Evolutionary conservation across 306 rosid species (phyloP), one percentile per base, ranked within the genome.

Genomic region (Herpetospermum pedunculosum): DNA sequence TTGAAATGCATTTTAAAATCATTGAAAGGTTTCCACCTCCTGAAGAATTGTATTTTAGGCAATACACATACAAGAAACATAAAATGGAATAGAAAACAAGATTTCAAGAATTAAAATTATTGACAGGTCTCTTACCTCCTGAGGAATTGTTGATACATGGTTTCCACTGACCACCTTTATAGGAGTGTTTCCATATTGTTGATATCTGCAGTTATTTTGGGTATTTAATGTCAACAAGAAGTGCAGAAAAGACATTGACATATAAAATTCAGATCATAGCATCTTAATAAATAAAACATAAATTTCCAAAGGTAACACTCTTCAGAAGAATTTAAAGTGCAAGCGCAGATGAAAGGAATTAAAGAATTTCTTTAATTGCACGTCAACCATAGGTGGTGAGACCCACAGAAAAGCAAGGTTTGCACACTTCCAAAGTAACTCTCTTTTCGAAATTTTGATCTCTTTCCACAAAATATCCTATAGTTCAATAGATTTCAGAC

Each of bases 151-250:
- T 80, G 38, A 86, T 85, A 78, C 97, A 88, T 30, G 97, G 91
- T 78, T 82, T 91, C 97, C 97, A 91, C 58, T 85, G 88, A 12
- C 83, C 88, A 35, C 96, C 89, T 89, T 52, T 91, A 83, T 82
- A 82, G 59, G 89, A 87, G 78, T 29, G 83, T 87, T 81, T 91
- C 98, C 98, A 94, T 68, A 94, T 87, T 57, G 98, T 91, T 70
- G 91, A 86, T 77, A 94, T 87, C 98, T 94, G 85, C 82, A 79
- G 75, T 46, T 74, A 70, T 68, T 65, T 59, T 32, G 71, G 37
- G 55, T 64, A 81, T 57, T 35, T 55, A 16, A 60, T 43, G 73
- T 85, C 67, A 92, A 76, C 37, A 34, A 65, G 8, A 74, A 58
- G 77, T 7, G 28, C 65, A 54, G 13, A 78, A 23, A 38, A 55